Base-by-base conservation (phyloP, 257 asterid genomes). In the Striga asiatica region DNA sequence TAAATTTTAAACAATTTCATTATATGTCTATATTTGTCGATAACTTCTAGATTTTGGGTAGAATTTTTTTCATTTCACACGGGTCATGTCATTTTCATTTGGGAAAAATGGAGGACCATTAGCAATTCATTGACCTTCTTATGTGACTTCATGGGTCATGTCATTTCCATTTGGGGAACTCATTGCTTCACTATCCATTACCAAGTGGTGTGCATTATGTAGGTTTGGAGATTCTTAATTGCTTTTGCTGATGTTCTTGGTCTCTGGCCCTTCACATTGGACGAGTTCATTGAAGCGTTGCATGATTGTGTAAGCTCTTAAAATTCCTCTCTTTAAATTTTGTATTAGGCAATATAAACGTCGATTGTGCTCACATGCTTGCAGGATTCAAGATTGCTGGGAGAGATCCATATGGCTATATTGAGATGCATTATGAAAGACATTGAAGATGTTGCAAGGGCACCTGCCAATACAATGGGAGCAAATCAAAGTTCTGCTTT, bases 211-310 rank as follows among this genome's bases (percentile, higher is more conserved):
- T 34, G 38, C 24, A 58, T 54, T 37, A 4, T 63, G 48, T 63
- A 89, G 97, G 93, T 81, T 54, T 89, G 95, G 95, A 81, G 79
- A 76, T 89, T 89, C 80, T 81, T 81, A 68, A 83, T 83, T 64
- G 75, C 89, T 21, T 89, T 89, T 66, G 75, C 89, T 3, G 97
- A 89, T 78, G 88, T 83, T 65, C 94, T 89, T 67, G 85, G 79
- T 32, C 84, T 89, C 39, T 85, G 95, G 95, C 95, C 97, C 69
- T 89, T 85, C 75, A 83, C 97, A 51, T 56, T 89, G 73, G 97
- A 83, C 64, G 95, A 89, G 72, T 77, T 89, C 71, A 70, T 71
- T 63, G 89, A 83, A 75, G 83, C 89, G 53, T 75, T 89, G 60
- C 89, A 89, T 50, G 94, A 74, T 60, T 68, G 66, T 64, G 92